Percentiles rank a stretch among this genome's conserved stretches.
Evolutionary conservation across 2,329 filamentous ascomycete species (phyloP).

Genomic region (Aspergillus phoenicis): DNA sequence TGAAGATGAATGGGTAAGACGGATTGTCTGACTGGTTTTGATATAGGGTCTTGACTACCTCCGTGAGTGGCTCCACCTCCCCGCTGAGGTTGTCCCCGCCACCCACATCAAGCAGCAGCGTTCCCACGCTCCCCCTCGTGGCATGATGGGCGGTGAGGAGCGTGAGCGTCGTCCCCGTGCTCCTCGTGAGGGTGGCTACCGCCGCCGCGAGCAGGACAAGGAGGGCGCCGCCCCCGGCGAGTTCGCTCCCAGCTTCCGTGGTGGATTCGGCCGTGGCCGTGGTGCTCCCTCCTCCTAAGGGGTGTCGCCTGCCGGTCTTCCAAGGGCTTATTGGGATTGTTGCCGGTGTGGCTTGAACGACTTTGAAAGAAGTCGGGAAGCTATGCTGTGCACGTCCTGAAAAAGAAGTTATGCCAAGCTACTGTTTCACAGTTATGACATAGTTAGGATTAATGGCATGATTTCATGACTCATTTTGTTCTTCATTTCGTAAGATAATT

Average conservation of each 20-base stretch:
- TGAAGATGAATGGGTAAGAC: background rate
- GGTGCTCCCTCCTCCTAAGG: constrained; percentile 64
- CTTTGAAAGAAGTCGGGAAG: constrained; percentile 29
- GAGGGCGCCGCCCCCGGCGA: constrained; percentile 89
- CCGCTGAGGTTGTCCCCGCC: constrained; percentile 97
- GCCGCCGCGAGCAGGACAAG: constrained; percentile 86
- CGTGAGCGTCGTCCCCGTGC: constrained; percentile 80
- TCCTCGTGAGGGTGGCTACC: constrained; percentile 83
- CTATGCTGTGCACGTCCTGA: constrained; percentile 25
- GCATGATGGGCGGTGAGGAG: constrained; percentile 91
- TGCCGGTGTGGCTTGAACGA: constrained; percentile 34
- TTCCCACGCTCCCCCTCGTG: constrained; percentile 94
- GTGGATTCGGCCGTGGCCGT: constrained; percentile 87
- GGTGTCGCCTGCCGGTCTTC: constrained; percentile 37
- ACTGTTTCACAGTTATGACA: constrained; percentile 26
- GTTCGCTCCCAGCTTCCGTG: constrained; percentile 91
- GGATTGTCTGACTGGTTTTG: constrained; percentile 7
- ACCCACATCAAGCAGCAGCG: constrained; percentile 99
- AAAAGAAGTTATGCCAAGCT: constrained; percentile 29
- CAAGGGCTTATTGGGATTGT: constrained; percentile 29
- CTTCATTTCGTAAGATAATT: background rate
- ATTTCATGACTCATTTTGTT: constrained; percentile 26
- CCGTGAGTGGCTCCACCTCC: constrained; percentile 99
- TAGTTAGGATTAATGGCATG: constrained; percentile 39
- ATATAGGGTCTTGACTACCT: constrained; percentile 92